These are phyloP conservation scores for Coprinopsis marcescibilis DNA, from an alignment of 768 basidiomycete genomes.

Conservation along the genomic window DNA sequence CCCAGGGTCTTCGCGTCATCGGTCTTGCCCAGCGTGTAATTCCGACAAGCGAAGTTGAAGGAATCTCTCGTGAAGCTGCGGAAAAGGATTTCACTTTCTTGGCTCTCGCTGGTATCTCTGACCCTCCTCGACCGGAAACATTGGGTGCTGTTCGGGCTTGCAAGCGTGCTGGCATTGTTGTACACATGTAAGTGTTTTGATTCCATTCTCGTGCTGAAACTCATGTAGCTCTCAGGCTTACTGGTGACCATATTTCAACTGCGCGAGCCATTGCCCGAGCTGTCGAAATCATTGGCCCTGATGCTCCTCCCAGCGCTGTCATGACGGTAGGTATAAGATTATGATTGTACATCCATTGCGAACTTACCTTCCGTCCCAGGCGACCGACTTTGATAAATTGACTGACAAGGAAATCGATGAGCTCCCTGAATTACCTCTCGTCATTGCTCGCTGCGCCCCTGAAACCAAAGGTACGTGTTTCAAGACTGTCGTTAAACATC, in stretches of 20 bases:
- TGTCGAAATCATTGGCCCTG: conserved; percentile 41
- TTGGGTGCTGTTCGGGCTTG: conserved; percentile 45
- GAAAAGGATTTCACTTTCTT: conserved; percentile 44
- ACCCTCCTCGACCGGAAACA: conserved; percentile 52
- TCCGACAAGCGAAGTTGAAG: conserved; percentile 16
- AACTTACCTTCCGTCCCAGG: conserved; percentile 15
- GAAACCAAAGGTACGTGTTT: too few species aligned
- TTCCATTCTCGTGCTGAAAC: not conserved
- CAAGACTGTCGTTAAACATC: too few species aligned
- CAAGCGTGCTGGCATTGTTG: conserved; percentile 47
- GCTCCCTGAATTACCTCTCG: conserved; percentile 47
- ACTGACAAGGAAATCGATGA: conserved; percentile 45
- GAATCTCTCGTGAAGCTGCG: conserved; percentile 34
- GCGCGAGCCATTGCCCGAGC: conserved; percentile 46
- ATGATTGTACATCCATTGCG: not conserved
- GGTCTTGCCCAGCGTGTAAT: conserved; percentile 27
- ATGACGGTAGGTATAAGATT: conserved; percentile 24
- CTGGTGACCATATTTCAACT: conserved; percentile 49
- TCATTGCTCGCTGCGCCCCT: conserved; percentile 55
- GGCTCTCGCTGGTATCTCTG: conserved; percentile 51
- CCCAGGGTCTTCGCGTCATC: conserved; percentile 37
- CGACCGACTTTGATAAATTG: conserved; percentile 46
- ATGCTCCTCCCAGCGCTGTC: conserved; percentile 32
- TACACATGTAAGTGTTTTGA: conserved; percentile 28
- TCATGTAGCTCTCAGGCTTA: conserved; percentile 34